Conservation (phyloP, 345 rosid genomes). For the Rhodamnia rubescens region DNA sequence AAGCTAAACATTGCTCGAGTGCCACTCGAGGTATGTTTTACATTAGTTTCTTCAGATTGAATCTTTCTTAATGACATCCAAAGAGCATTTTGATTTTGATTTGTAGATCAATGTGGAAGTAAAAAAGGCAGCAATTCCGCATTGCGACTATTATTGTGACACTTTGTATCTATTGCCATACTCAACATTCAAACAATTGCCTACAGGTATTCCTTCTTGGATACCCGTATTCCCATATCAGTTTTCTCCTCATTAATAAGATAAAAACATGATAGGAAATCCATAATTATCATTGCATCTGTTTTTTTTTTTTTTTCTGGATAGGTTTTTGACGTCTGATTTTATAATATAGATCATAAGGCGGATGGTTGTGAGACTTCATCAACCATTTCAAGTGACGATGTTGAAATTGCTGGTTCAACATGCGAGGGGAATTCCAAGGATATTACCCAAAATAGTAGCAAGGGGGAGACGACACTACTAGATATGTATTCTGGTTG, state of each 20-base stretch:
- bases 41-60: neutral
- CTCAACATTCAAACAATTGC: slow-evolving; percentile 35
- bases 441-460: slow-evolving; percentile 1
- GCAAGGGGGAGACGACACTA: slow-evolving; percentile 21
- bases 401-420: slow-evolving; percentile 6
- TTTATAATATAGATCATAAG: slow-evolving; percentile 13
- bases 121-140: slow-evolving; percentile 3
- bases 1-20: slow-evolving; percentile 36
- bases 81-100: neutral
- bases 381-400: slow-evolving; percentile 48
- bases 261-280: neutral
- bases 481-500: slow-evolving; percentile 77
- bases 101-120: slow-evolving; percentile 30
- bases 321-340: neutral
- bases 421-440: neutral
- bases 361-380: slow-evolving; percentile 24
- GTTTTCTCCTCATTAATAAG: neutral
- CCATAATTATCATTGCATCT: neutral
- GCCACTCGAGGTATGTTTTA: slow-evolving; percentile 27
- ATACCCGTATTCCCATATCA: neutral
- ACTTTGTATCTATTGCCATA: slow-evolving; percentile 41
- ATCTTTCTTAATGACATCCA: neutral
- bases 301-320: neutral
- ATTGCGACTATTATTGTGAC: slow-evolving; percentile 51
- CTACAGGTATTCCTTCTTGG: slow-evolving; percentile 13